Base-by-base conservation (phyloP, 768 basidiomycete species). In the Phaffia tasmanica region DNA sequence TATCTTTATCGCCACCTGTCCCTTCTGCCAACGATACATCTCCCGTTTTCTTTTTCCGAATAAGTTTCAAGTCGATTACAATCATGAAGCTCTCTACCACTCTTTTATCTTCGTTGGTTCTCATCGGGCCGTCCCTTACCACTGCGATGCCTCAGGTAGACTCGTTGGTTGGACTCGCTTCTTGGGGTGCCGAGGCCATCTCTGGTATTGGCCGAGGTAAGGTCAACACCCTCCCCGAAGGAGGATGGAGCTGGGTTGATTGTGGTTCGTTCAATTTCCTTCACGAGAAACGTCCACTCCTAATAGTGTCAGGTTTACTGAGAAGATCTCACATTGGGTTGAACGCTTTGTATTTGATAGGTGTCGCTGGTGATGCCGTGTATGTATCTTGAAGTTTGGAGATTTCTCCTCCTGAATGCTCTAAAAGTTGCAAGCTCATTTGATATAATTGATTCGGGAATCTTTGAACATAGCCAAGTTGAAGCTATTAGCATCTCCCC, bases 401-500 rank as follows among this genome's bases (percentile, higher is more conserved):
- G n/a, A 15, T 30, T 35, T 42, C 30, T 7, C 6, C 50, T 16
- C 60, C 35, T 55, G 18, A 19, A 50, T 50, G 49, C n/a, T n/a
- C n/a, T n/a, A n/a, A n/a, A n/a, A n/a, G n/a, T n/a, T n/a, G n/a
- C n/a, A n/a, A n/a, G n/a, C n/a, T n/a, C n/a, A n/a, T n/a, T n/a
- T n/a, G n/a, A n/a, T n/a, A n/a, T n/a, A n/a, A n/a, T n/a, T n/a
- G n/a, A n/a, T n/a, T n/a, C n/a, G n/a, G n/a, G n/a, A n/a, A n/a
- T n/a, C n/a, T n/a, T n/a, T n/a, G n/a, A n/a, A n/a, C n/a, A n/a
- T n/a, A n/a, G n/a, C 66, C 81, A 86, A 70, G 78, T 97, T 62
- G 72, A 87, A 23, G 85, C 83, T n/a, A 85, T 97, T 65, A 64
- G 74, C 2, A 79, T 97, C 49, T 81, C 78, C 19, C 95, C 95